Conservation (phyloP, 1,284 basidiomycete species). For the Microbotryomycetes sp. region DNA sequence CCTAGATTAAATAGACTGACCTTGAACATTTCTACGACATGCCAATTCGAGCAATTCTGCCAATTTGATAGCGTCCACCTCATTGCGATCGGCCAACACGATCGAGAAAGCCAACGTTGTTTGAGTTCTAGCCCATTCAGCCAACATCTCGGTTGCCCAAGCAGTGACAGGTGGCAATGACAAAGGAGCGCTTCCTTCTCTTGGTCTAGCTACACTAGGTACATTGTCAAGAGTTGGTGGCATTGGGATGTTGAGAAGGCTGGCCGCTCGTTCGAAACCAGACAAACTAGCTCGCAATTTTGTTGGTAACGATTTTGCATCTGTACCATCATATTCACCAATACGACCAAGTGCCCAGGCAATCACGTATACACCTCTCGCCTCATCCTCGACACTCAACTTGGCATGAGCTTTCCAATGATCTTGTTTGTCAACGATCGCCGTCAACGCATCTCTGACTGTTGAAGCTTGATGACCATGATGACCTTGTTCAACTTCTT, state of each 20-base stretch:
- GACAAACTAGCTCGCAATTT: constrained; percentile 9
- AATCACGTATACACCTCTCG: constrained; percentile 12
- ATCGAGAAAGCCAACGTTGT: constrained; percentile 27
- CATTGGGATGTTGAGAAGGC: constrained; percentile 17
- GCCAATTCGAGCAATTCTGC: constrained; percentile 30
- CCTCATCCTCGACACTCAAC: constrained; percentile 11
- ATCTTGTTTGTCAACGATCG: constrained; percentile 4
- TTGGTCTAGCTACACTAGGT: constrained; percentile 27
- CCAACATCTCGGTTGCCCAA: constrained; percentile 27
- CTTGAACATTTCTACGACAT: constrained; percentile 29
- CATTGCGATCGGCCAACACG: constrained; percentile 9
- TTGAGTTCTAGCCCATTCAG: constrained; percentile 30
- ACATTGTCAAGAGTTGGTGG: constrained; percentile 19
- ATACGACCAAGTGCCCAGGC: constrained; percentile 24
- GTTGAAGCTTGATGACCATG: constrained; percentile 1
- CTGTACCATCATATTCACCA: constrained; percentile 26
- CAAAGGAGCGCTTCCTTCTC: constrained; percentile 4
- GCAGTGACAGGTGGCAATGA: constrained; percentile 13
- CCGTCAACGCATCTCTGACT: constrained; percentile 8
- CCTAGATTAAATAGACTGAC: no score
- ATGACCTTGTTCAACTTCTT: constrained; percentile 15
- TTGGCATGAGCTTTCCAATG: background rate
- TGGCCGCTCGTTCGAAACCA: constrained; percentile 6
- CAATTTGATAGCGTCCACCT: constrained; percentile 10
- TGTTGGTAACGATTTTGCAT: constrained; percentile 4